Base-by-base conservation (phyloP, 2,329 filamentous ascomycete genomes). In the Fusarium sp. region DNA sequence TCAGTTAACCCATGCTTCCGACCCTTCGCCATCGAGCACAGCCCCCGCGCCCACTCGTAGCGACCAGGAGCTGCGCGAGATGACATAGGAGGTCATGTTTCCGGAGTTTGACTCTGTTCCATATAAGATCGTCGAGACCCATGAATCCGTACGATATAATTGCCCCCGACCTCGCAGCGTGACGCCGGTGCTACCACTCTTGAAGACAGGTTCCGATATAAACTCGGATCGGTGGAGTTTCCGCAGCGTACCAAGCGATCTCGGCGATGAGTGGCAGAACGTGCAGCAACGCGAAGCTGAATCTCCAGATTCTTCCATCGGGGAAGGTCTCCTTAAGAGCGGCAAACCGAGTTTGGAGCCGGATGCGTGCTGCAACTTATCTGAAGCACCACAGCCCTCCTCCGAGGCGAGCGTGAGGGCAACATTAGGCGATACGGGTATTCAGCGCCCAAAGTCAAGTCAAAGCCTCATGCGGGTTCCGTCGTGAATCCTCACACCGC, bases 31-130 rank as follows among this genome's bases (percentile, higher is more conserved):
- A 38, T 74, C 68, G 32, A 70, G 45, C 45, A 56, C 72, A 30
- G 57, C 63, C 52, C 68, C 76, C 7, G 69, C 68, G 47, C 70
- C 76, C 32, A 52, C 69, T 74, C 81, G 77, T 71, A 80, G 78
- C 71, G 83, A 85, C 65, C 81, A 85, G 74, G 84, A 86, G 79
- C 81, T 86, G 79, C 80, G 81, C 75, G 84, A 86, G 78, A 86
- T 86, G 85, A 81, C 83, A 78, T 86, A 86, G 84, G 78, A 81
- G 74, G 82, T 83, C 84, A 82, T 84, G 76, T 82, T 81, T 76
- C 75, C 78, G 70, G 71, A 71, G 65, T 72, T 79, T 66, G 77
- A 80, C 57, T 68, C 72, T 65, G 66, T 67, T 65, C 82, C 81
- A 38, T 85, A 84, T 69, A 65, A 78, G 33, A 79, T 83, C 50